Conservation (phyloP, 2,329 filamentous ascomycete genomes). For the Fusarium domesticum region DNA sequence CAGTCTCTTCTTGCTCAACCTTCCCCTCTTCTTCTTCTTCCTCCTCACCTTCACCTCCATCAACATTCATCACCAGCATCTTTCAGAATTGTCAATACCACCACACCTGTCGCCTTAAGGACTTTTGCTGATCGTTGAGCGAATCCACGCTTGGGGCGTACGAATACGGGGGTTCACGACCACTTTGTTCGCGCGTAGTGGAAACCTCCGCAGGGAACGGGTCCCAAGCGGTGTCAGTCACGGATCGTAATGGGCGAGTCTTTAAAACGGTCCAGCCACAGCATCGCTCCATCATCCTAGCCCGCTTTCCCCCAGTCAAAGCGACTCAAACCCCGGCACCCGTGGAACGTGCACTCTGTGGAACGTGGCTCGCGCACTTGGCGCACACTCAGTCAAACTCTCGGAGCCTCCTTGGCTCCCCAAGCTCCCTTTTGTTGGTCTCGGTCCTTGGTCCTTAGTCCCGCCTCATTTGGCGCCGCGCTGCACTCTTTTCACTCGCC, state of each 20-base stretch:
- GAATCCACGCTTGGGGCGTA: too few species aligned
- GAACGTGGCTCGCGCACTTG: constrained; percentile 20
- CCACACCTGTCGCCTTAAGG: too few species aligned
- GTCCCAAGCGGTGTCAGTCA: not conserved
- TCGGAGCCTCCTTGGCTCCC: constrained; percentile 2
- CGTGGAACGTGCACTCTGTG: constrained; percentile 10
- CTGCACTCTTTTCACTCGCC: constrained; percentile 1
- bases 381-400: constrained; percentile 8
- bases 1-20: too few species aligned
- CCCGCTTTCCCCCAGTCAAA: constrained; percentile 2
- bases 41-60: too few species aligned
- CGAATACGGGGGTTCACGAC: too few species aligned
- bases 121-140: too few species aligned
- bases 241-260: not conserved
- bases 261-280: constrained; percentile 19
- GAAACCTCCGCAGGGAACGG: too few species aligned
- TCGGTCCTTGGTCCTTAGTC: not conserved
- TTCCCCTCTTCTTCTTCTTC: too few species aligned
- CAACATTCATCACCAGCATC: too few species aligned
- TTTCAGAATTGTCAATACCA: too few species aligned
- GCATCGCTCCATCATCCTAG: constrained; percentile 12
- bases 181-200: too few species aligned
- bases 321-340: not conserved
- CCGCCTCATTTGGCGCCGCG: constrained; percentile 1
- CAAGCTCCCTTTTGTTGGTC: not conserved